These are phyloP conservation scores for Brettanomyces anomalus DNA, from an alignment of 805 yeast genomes.

Conservation along the genomic window DNA sequence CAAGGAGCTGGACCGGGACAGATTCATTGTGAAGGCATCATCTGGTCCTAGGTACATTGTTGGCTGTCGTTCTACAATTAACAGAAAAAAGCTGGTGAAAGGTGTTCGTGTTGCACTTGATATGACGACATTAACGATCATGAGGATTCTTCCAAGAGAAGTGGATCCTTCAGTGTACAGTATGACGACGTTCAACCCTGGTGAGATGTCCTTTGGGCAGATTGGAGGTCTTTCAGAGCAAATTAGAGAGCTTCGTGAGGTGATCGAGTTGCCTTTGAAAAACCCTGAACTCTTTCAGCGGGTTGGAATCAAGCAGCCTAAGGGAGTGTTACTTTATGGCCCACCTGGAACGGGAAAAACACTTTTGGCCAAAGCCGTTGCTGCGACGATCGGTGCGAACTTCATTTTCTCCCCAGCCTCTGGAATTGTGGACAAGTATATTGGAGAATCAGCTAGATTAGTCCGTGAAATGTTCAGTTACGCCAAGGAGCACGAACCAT, in stretches of 20 bases:
- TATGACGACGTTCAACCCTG: constrained; percentile 98
- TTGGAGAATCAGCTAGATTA: constrained; percentile 94
- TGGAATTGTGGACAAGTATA: constrained; percentile 95
- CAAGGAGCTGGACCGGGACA: constrained; percentile 89
- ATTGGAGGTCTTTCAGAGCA: constrained; percentile 97
- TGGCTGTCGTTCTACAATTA: constrained; percentile 91
- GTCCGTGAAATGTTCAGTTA: constrained; percentile 97
- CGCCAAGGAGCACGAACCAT: constrained; percentile 96
- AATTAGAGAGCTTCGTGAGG: constrained; percentile 93
- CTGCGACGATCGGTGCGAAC: constrained; percentile 97
- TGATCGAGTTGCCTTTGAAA: constrained; percentile 91
- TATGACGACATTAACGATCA: constrained; percentile 94
- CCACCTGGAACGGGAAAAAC: constrained; percentile 99
- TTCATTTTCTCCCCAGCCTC: constrained; percentile 98
- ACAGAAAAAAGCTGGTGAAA: constrained; percentile 71
- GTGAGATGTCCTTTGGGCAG: constrained; percentile 87
- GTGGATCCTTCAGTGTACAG: constrained; percentile 97
- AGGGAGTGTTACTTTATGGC: constrained; percentile 92
- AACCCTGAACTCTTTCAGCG: constrained; percentile 93
- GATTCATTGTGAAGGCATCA: constrained; percentile 92
- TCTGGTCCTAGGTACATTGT: constrained; percentile 97
- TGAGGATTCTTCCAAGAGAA: constrained; percentile 95
- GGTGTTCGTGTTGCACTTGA: constrained; percentile 96
- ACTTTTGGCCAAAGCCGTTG: constrained; percentile 91
- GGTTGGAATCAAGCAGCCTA: constrained; percentile 98